phyloP scores from a whole-genome alignment of 805 yeast genomes.

The Starmera amethionina region DNA sequence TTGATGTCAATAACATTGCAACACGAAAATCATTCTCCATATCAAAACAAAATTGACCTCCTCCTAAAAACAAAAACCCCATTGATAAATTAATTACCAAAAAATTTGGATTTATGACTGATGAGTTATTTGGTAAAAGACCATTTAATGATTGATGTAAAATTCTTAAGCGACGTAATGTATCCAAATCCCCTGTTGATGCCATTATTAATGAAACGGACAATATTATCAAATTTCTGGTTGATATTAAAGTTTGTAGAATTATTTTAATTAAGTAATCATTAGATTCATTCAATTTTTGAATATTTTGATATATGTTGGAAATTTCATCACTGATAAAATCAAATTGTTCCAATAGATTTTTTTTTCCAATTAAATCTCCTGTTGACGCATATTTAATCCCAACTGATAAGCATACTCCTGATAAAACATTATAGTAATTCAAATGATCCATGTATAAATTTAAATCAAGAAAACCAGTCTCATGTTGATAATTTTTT shows the following conservation, averaged over 20 bases:
- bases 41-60: constrained; percentile 81
- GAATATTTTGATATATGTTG: too few species aligned
- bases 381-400: constrained; percentile 68
- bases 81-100: constrained; percentile 74
- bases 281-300: constrained; percentile 3
- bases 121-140: constrained; percentile 15
- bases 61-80: constrained; percentile 84
- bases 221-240: constrained; percentile 51
- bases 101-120: constrained; percentile 47
- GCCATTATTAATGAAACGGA: constrained; percentile 73
- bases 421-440: constrained; percentile 59
- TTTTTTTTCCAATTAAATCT: constrained; percentile 40
- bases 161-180: constrained; percentile 61
- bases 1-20: constrained; percentile 61
- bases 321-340: constrained; percentile 2
- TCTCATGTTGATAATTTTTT: constrained; percentile 20
- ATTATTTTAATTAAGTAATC: constrained; percentile 50
- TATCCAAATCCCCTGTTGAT: constrained; percentile 81
- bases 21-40: constrained; percentile 47
- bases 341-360: constrained; percentile 36
- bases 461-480: constrained; percentile 8
- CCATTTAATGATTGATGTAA: constrained; percentile 40
- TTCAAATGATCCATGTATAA: constrained; percentile 45
- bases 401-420: constrained; percentile 66
- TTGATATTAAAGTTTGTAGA: constrained; percentile 38